Base-by-base conservation (phyloP, 345 rosid genomes). In the Pistacia atlantica region DNA sequence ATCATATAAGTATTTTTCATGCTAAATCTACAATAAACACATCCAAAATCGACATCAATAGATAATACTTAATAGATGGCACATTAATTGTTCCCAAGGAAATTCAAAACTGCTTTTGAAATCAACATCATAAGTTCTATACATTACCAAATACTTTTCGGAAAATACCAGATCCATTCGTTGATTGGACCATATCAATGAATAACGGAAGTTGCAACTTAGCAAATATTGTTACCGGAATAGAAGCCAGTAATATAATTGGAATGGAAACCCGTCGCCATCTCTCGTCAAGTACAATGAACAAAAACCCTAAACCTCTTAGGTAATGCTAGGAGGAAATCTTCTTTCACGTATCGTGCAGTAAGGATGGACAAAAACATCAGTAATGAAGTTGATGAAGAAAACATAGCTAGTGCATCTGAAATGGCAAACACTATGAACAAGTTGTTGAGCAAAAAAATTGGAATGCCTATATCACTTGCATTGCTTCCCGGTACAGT, bases 301-400 rank as follows among this genome's bases (percentile, higher is more conserved):
- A 82, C 25, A 80, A 60, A 22, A 22, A 22, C 25, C 25, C 25
- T 22, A 22, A 22, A 22, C 25, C 77, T 81, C 48, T 59, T 75
- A 1, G 87, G 89, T 46, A 83, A 25, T 1, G 77, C 73, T 1
- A 12, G 3, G 10, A 75, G 65, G 1, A 75, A 75, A 75, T 66
- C 66, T 22, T 66, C 57, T 46, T 56, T 28, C 11, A 45, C 56
- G 11, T 75, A 57, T 8, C 67, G 49, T 8, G 64, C 35, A 5
- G 45, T 22, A 4, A 67, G 63, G 38, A 75, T 55, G 6, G 54
- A 13, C 28, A 75, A 9, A 42, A 63, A 63, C 78, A 63, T 79
- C 13, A 79, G 56, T 2, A 75, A 13, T 31, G 79, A 71, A 13
- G 62, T 51, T 6, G 13, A 42, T 16, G 82, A 75, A 7, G 79